Percentiles rank a stretch among this genome's conserved stretches.
Conservation (phyloP, 2,329 filamentous ascomycete genomes). For the Calonectria multiphialidica region DNA sequence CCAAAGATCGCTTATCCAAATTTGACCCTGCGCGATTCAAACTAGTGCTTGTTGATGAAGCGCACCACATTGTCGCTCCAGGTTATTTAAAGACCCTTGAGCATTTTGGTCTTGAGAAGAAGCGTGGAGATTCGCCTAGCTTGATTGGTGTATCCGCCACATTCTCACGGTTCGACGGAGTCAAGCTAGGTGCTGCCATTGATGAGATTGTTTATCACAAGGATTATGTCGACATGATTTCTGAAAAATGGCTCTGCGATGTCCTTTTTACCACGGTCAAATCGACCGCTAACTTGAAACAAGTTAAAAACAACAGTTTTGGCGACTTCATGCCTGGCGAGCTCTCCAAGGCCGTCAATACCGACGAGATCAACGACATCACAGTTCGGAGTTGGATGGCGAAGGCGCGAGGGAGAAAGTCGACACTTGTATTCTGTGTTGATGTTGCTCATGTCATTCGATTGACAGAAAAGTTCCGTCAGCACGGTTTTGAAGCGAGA, state of each 20-base stretch:
- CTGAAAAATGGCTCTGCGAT: slow-evolving; percentile 90
- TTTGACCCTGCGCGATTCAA: slow-evolving; percentile 87
- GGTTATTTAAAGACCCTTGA: slow-evolving; percentile 80
- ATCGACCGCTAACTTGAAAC: slow-evolving; percentile 82
- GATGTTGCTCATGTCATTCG: slow-evolving; percentile 85
- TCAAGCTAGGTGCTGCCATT: slow-evolving; percentile 85
- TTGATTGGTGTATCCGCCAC: slow-evolving; percentile 93
- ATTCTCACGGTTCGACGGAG: slow-evolving; percentile 82
- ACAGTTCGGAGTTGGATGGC: slow-evolving; percentile 89
- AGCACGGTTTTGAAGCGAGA: slow-evolving; percentile 83
- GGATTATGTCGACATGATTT: slow-evolving; percentile 76
- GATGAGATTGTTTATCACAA: slow-evolving; percentile 98
- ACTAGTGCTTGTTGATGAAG: slow-evolving; percentile 93
- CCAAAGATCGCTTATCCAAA: slow-evolving; percentile 81
- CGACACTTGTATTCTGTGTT: slow-evolving; percentile 94
- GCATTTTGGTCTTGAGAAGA: slow-evolving; percentile 79
- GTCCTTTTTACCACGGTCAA: slow-evolving; percentile 95
- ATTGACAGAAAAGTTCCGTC: slow-evolving; percentile 81
- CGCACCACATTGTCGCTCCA: slow-evolving; percentile 92
- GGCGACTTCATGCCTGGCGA: slow-evolving; percentile 86
- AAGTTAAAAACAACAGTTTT: slow-evolving; percentile 68
- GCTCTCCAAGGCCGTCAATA: slow-evolving; percentile 89
- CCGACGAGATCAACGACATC: slow-evolving; percentile 81
- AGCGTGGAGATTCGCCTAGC: slow-evolving; percentile 62
- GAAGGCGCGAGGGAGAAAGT: slow-evolving; percentile 79